A percentile compares a stretch with the other conserved stretches of the same genome.
These are phyloP conservation scores for Scedosporium aurantiacum DNA, from an alignment of 2,329 filamentous ascomycete species.

Conservation along the genomic window DNA sequence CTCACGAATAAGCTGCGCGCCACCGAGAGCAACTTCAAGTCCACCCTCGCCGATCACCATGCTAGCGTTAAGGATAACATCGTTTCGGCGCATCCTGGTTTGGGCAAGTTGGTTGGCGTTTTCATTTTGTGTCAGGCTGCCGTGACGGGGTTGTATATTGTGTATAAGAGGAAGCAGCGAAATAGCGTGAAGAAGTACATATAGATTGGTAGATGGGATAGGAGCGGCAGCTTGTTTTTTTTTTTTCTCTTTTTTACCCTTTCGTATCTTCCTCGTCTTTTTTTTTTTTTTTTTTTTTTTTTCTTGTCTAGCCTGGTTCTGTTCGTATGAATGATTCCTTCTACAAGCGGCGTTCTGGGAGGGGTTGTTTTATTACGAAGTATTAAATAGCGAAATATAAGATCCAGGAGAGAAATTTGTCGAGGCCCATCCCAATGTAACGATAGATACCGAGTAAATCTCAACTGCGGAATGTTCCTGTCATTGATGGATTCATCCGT, in stretches of 20 bases:
- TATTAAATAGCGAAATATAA: not conserved
- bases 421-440: not conserved
- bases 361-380: slow-evolving; percentile 3
- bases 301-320: not conserved
- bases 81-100: slow-evolving; percentile 34
- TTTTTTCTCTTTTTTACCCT: not conserved
- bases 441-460: too few species aligned
- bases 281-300: slow-evolving; percentile 9
- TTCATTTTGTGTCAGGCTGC: slow-evolving; percentile 66
- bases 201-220: slow-evolving; percentile 26
- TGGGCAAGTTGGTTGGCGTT: slow-evolving; percentile 50
- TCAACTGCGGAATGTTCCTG: not conserved
- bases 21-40: slow-evolving; percentile 42
- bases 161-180: slow-evolving; percentile 69
- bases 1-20: slow-evolving; percentile 36
- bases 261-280: not conserved
- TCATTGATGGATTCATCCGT: not conserved
- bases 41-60: slow-evolving; percentile 38
- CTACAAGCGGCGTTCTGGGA: slow-evolving; percentile 5
- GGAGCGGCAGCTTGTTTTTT: not conserved
- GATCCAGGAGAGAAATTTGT: not conserved
- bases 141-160: slow-evolving; percentile 55
- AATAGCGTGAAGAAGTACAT: slow-evolving; percentile 76
- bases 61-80: slow-evolving; percentile 36
- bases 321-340: not conserved